Conservation (phyloP, 371 early-diverging fungal genomes). For the Syncephalastrum sp. region DNA sequence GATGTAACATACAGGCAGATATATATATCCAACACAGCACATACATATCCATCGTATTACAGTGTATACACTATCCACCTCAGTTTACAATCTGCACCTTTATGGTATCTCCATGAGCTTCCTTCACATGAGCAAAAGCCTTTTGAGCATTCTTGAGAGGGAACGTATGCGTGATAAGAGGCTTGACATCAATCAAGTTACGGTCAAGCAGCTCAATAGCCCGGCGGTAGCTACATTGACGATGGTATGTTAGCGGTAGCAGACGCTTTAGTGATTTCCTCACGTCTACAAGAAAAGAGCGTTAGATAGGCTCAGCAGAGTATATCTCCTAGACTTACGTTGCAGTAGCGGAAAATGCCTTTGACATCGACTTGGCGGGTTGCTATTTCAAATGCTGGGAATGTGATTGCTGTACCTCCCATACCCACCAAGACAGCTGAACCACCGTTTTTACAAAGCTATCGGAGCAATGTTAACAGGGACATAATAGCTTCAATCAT, state of each 20-base stretch:
- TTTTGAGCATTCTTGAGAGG: conserved; percentile 34
- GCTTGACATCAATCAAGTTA: conserved; percentile 42
- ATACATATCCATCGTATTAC: neutral
- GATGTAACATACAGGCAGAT: neutral
- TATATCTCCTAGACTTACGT: conserved; percentile 25
- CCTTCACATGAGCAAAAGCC: conserved; percentile 44
- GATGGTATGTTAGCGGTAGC: neutral
- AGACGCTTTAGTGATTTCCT: neutral
- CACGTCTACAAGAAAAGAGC: conserved; percentile 3
- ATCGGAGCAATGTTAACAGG: neutral
- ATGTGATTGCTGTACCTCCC: conserved; percentile 40
- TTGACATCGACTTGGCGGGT: conserved; percentile 45
- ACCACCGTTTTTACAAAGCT: conserved; percentile 47
- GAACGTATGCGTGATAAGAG: conserved; percentile 47
- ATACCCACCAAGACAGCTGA: conserved; percentile 46
- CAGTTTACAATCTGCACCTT: conserved; percentile 42
- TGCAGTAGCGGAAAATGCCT: conserved; percentile 50
- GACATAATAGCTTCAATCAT: neutral
- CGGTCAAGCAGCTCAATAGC: conserved; percentile 44
- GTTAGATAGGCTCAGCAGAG: neutral
- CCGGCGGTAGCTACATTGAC: conserved; percentile 34
- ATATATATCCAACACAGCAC: neutral
- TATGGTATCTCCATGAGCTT: conserved; percentile 42
- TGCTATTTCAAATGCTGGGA: conserved; percentile 44
- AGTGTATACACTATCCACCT: neutral